Conservation (phyloP, 148 eudicot species). For the Gaultheria prostrata region DNA sequence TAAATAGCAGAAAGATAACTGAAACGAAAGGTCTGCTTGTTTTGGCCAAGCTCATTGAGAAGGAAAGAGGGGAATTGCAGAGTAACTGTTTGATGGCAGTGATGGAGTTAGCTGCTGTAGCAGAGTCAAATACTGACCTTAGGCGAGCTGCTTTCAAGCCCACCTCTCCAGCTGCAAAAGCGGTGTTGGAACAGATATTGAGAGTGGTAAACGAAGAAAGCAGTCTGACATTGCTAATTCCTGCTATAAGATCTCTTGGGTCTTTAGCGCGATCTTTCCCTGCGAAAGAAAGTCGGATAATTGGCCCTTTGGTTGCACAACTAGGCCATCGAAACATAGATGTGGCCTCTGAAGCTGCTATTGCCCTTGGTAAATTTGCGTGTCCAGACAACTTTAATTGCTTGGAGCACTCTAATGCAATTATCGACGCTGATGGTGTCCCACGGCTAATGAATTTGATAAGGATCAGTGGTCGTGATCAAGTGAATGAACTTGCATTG, state of each 20-base stretch:
- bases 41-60: conserved; percentile 67
- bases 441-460: conserved; percentile 51
- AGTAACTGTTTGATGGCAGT: conserved; percentile 57
- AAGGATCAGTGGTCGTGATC: conserved; percentile 40
- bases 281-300: conserved; percentile 63
- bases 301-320: conserved; percentile 53
- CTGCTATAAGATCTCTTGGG: conserved; percentile 63
- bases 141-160: conserved; percentile 78
- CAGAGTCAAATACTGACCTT: conserved; percentile 57
- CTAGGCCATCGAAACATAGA: conserved; percentile 39
- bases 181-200: conserved; percentile 61
- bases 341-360: conserved; percentile 61
- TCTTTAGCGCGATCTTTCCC: conserved; percentile 65
- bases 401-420: conserved; percentile 60
- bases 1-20: conserved; percentile 68
- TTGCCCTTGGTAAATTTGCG: conserved; percentile 62
- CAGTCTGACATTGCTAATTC: conserved; percentile 30
- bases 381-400: conserved; percentile 55
- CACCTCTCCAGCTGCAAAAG: conserved; percentile 57
- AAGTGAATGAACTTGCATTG: conserved; percentile 47
- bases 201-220: conserved; percentile 59
- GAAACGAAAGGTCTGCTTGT: conserved; percentile 74
- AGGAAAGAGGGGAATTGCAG: conserved; percentile 54
- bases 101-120: conserved; percentile 75
- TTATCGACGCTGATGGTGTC: conserved; percentile 63